phyloP scores from a whole-genome alignment of 2,329 filamentous ascomycete species.

The Fusarium sp. region DNA sequence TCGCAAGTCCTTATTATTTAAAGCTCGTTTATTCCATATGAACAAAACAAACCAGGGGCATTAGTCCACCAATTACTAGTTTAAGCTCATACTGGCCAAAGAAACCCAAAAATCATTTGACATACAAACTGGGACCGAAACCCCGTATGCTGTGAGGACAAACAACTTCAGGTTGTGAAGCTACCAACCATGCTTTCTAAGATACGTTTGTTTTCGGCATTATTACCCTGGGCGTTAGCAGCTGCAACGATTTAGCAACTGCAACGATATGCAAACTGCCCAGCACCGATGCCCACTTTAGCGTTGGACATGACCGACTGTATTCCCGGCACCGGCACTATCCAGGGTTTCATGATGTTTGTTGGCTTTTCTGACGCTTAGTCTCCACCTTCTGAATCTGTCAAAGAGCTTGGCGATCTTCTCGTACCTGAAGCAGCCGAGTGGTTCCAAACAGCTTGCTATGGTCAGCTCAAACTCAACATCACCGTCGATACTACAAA shows the following conservation, averaged over 20 bases:
- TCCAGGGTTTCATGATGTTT: slow-evolving; percentile 51
- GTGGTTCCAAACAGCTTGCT: slow-evolving; percentile 44
- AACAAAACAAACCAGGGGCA: not conserved
- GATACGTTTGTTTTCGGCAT: not conserved
- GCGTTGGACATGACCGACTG: slow-evolving; percentile 38
- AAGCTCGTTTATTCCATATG: not conserved
- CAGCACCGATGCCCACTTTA: not conserved
- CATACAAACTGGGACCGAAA: not conserved
- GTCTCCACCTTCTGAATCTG: slow-evolving; percentile 28
- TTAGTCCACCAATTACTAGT: not conserved
- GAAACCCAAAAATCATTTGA: not conserved
- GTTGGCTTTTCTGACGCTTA: slow-evolving; percentile 49
- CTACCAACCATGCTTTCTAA: not conserved
- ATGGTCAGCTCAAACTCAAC: slow-evolving; percentile 34
- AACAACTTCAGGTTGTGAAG: not conserved
- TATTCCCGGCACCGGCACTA: slow-evolving; percentile 46
- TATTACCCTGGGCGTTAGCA: not conserved
- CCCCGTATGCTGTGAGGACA: not conserved
- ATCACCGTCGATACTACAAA: slow-evolving; percentile 35
- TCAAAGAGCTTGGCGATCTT: slow-evolving; percentile 34
- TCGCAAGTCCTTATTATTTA: not conserved
- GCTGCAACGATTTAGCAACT: not conserved
- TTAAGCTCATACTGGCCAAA: not conserved
- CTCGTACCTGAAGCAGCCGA: slow-evolving; percentile 19
- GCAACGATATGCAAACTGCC: not conserved